Evolutionary conservation across 805 yeast genomes (phyloP), one percentile per base, ranked within the genome.

Genomic region (Wickerhamomyces pijperi): DNA sequence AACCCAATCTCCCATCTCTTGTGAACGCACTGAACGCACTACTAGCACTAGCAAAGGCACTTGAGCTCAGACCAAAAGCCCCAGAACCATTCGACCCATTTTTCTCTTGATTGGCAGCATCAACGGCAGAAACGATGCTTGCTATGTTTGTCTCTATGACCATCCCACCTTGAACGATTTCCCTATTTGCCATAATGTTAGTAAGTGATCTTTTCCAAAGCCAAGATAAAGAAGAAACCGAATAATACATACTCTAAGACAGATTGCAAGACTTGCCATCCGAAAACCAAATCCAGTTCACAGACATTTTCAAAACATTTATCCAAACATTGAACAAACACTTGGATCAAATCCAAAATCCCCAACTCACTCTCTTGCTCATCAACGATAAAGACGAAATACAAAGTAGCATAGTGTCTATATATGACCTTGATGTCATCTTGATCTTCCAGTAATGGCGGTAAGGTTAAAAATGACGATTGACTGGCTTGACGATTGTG

Each of bases 151-250:
- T 88, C 56, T 92, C 98, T 29, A 92, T 83, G 8, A 92, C 98
- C 94, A 92, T 81, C 0, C 98, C 98, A 19, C 97, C 98, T 56
- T 92, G 97, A 1, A 92, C 80, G 28, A 92, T 82, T 52, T 92
- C 97, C 51, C 54, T 50, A 12, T 16, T 15, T 8, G 18, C 5
- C 9, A 28, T 61, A 21, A 9, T 13, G 44, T 44, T 39, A 42
- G 38, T 40, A 34, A 3, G 7, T 19, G 7, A 11, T 21, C 9
- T 11, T 21, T 21, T n/a, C n/a, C 23, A n/a, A 23, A 16, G 16
- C 15, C 13, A 4, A n/a, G 11, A 34, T 15, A 20, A 19, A 25
- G 7, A 4, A 14, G 17, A 19, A 18, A 15, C n/a, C n/a, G 9
- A 29, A 29, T 9, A 6, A 19, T 17, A 48, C 54, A 34, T 38